These are phyloP conservation scores for Naumovozyma castellii DNA, from an alignment of 805 yeast genomes.

Conservation along the genomic window DNA sequence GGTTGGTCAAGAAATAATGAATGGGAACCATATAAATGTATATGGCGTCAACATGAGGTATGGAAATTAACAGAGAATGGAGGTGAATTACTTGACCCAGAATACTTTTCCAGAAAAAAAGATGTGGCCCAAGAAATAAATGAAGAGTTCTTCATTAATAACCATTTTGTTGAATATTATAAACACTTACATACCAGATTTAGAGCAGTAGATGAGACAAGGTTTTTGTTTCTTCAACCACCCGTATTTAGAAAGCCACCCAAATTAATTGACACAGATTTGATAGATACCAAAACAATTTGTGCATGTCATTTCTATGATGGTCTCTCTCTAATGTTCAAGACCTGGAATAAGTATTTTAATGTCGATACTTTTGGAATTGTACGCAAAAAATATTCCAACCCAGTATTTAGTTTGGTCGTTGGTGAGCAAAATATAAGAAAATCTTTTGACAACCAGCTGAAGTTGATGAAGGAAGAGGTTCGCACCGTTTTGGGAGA, in stretches of 20 bases:
- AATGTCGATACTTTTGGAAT: conserved; percentile 88
- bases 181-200: conserved; percentile 39
- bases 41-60: conserved; percentile 72
- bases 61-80: conserved; percentile 46
- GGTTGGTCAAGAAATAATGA: conserved; percentile 54
- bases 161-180: conserved; percentile 58
- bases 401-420: conserved; percentile 67
- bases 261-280: conserved; percentile 37
- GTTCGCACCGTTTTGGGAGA: conserved; percentile 51
- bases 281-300: conserved; percentile 56
- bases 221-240: conserved; percentile 63
- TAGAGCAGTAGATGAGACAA: conserved; percentile 36
- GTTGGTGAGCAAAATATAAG: conserved; percentile 76
- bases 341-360: conserved; percentile 72
- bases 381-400: conserved; percentile 63
- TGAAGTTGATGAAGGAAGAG: conserved; percentile 58
- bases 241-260: conserved; percentile 81
- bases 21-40: conserved; percentile 70
- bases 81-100: conserved; percentile 33
- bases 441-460: conserved; percentile 58
- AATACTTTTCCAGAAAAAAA: conserved; percentile 38
- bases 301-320: conserved; percentile 90
- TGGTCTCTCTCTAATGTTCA: conserved; percentile 87
- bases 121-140: conserved; percentile 29
- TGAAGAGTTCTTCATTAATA: conserved; percentile 52